Conservation (phyloP, 768 basidiomycete species). For the Auriscalpium orientale region DNA sequence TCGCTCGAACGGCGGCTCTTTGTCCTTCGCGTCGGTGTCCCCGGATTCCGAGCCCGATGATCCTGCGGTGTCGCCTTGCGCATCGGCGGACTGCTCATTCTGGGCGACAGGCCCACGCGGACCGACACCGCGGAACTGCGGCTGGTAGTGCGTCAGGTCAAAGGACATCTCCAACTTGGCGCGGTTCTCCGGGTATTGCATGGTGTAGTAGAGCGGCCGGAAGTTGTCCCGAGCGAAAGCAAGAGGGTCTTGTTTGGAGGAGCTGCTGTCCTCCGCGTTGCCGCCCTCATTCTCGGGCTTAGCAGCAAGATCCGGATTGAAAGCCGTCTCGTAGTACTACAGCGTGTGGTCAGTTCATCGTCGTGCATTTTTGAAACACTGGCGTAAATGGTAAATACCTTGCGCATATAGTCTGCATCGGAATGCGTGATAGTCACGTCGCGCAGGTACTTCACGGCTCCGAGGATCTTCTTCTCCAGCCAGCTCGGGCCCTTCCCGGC, state of each 20-base stretch:
- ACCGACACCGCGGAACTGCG: conserved; percentile 31
- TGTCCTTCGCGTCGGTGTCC: conserved; percentile 3
- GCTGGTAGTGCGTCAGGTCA: conserved; percentile 41
- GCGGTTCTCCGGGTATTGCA: conserved; percentile 35
- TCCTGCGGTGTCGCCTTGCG: conserved; percentile 4
- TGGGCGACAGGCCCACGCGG: conserved; percentile 18
- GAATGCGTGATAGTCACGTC: conserved; percentile 46
- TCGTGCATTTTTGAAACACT: too few relatives aligned
- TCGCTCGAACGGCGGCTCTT: conserved; percentile 26
- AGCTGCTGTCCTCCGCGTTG: conserved; percentile 19
- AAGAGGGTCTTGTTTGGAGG: conserved; percentile 18
- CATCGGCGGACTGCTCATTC: conserved; percentile 9
- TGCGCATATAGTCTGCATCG: conserved; percentile 38
- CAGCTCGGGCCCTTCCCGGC: conserved; percentile 21
- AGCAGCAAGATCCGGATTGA: conserved; percentile 24
- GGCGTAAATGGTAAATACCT: conserved; percentile 21
- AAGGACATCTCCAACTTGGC: conserved; percentile 47
- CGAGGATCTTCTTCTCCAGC: conserved; percentile 34
- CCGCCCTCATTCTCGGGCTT: conserved; percentile 17
- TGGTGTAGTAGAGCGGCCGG: conserved; percentile 39
- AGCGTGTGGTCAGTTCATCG: neutral
- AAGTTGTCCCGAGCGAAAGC: conserved; percentile 33
- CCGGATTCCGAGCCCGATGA: conserved; percentile 14
- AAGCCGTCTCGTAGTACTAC: conserved; percentile 35
- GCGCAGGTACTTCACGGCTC: conserved; percentile 37